Conservation (phyloP, 169 alveolate species). For the Plasmodium vinckei region DNA sequence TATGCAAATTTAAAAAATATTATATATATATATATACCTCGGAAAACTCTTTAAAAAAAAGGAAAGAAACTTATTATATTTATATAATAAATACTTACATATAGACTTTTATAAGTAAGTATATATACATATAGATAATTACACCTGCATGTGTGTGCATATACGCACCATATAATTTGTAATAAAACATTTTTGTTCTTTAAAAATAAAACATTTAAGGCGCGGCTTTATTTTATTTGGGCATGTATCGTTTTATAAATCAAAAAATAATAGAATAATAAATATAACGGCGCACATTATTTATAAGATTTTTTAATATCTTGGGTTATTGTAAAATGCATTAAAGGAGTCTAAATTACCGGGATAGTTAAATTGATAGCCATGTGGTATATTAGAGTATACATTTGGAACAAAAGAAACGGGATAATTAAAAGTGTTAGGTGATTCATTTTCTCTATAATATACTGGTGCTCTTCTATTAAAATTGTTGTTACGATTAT, state of each 20-base stretch:
- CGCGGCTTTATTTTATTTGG: no score
- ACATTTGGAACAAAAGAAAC: conserved; percentile 70
- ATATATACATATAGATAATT: conserved; percentile 13
- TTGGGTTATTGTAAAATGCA: conserved; percentile 57
- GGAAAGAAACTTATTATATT: neutral
- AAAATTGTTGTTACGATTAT: conserved; percentile 31
- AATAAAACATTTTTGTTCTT: no score
- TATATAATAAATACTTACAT: conserved; percentile 1
- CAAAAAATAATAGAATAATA: no score
- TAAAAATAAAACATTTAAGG: no score
- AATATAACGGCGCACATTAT: no score
- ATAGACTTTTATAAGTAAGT: conserved; percentile 9
- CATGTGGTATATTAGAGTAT: conserved; percentile 67
- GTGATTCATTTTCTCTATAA: conserved; percentile 60
- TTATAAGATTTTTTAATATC: conserved; percentile 18
- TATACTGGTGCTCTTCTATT: conserved; percentile 58
- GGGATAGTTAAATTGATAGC: conserved; percentile 67
- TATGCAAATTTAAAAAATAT: neutral
- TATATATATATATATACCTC: neutral
- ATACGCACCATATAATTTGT: neutral
- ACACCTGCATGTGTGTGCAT: neutral
- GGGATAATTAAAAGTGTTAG: conserved; percentile 68
- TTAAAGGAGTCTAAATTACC: conserved; percentile 55
- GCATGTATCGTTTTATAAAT: no score
- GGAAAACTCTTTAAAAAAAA: neutral